A percentile compares a stretch with the other conserved stretches of the same genome.
These are phyloP conservation scores for Diospyros lotus DNA, from an alignment of 148 eudicot genomes.

Conservation along the genomic window DNA sequence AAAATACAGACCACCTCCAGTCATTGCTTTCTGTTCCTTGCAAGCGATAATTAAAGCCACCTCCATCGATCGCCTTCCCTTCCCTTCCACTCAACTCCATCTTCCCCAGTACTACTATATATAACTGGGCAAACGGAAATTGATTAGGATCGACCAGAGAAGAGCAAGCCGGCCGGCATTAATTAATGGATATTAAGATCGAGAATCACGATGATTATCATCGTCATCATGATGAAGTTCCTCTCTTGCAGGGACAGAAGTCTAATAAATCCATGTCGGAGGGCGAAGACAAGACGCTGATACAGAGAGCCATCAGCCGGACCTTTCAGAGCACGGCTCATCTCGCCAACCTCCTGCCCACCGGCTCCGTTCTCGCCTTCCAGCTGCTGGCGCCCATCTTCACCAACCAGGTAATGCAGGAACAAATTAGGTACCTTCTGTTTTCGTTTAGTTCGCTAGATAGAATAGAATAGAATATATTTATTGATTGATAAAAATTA, in stretches of 20 bases:
- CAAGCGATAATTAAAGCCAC: slow-evolving; percentile 38
- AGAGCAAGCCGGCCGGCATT: neutral
- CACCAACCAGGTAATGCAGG: slow-evolving; percentile 30
- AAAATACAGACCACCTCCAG: too few relatives aligned
- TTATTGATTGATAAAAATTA: too few relatives aligned
- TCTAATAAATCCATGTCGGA: slow-evolving; percentile 18
- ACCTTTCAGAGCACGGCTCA: slow-evolving; percentile 69
- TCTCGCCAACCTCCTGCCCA: slow-evolving; percentile 66
- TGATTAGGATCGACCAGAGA: too few relatives aligned
- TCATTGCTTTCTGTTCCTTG: slow-evolving; percentile 38
- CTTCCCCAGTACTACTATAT: slow-evolving; percentile 13
- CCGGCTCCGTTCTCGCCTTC: slow-evolving; percentile 71
- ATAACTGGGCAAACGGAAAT: neutral
- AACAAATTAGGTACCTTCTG: too few relatives aligned
- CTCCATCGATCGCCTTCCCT: neutral
- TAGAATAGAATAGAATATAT: too few relatives aligned
- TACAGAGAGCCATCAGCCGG: slow-evolving; percentile 59
- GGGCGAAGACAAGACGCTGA: slow-evolving; percentile 32
- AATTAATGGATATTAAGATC: slow-evolving; percentile 28
- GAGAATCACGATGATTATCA: slow-evolving; percentile 17
- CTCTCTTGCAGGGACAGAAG: slow-evolving; percentile 34
- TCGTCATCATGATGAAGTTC: slow-evolving; percentile 23
- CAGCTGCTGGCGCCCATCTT: slow-evolving; percentile 68
- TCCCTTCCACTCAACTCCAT: slow-evolving; percentile 30
- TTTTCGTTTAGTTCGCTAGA: too few relatives aligned